Conservation (phyloP, 192 early-diverging fungal genomes). For the Piromyces sp. region DNA sequence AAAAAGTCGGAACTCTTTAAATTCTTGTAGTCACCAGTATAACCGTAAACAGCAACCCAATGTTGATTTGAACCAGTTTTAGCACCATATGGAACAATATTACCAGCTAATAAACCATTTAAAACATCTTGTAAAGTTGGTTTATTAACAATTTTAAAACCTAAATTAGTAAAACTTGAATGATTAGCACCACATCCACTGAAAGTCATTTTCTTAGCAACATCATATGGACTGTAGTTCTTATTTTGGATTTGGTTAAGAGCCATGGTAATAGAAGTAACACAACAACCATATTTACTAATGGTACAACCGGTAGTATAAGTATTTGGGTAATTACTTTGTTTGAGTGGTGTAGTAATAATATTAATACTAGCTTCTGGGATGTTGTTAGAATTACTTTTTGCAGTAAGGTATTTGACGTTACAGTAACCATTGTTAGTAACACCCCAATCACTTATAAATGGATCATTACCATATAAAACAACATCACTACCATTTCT, state of each 20-base stretch:
- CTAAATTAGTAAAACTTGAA: neutral
- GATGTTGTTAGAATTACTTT: too few relatives aligned
- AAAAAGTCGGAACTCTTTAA: neutral
- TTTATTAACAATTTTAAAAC: neutral
- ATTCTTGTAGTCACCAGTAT: neutral
- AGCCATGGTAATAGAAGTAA: neutral
- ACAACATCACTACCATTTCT: neutral
- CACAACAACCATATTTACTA: neutral
- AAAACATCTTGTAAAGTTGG: neutral
- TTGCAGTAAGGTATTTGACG: too few relatives aligned
- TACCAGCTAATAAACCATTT: neutral
- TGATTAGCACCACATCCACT: neutral
- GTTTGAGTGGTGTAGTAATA: neutral
- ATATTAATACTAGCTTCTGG: too few relatives aligned
- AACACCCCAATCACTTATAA: neutral
- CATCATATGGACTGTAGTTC: neutral
- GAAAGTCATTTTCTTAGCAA: neutral
- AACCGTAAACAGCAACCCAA: neutral
- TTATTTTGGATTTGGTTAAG: neutral
- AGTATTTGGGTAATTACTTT: neutral
- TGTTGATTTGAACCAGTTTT: neutral
- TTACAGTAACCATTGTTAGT: neutral
- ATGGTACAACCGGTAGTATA: neutral
- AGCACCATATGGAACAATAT: neutral
- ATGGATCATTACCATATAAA: neutral